Base-by-base conservation (phyloP, 345 rosid genomes). In the Brassica cretica region DNA sequence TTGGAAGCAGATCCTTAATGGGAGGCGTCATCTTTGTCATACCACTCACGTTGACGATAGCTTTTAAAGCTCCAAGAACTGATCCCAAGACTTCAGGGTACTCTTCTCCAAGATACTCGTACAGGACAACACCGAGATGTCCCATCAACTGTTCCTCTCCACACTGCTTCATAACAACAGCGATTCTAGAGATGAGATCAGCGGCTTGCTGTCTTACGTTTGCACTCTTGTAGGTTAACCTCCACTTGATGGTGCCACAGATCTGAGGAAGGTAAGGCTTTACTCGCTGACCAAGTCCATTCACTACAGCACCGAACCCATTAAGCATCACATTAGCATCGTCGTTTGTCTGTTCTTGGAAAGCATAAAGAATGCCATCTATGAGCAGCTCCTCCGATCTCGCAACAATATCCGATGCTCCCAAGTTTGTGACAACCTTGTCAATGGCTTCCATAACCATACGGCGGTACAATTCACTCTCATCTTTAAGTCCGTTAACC, bases 1-100 rank as follows among this genome's bases (percentile, higher is more conserved):
- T 86, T 24, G 99, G 99, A 79, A 96, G 99, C 84, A 96, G 84
- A 82, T 96, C 99, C 85, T 96, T 96, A 29, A 96, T 96, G 11
- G 99, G 98, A 60, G 99, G 99, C 16, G 99, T 93, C 99, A 93
- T 96, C 83, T 96, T 96, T 1, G 99, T 93, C 98, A 96, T 96
- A 81, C 99, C 99, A 67, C 93, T 93, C 73, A 96, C 99, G 46
- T 96, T 96, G 46, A 96, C 99, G 39, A 96, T 96, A 44, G 99
- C 93, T 85, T 96, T 96, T n/a, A 91, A 85, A 12, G 99, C 98
- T 75, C 99, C 99, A 32, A 96, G 86, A 81, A 96, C 93, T 10
- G 99, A 96, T 21, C 99, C 98, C 80, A 96, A 84, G 62, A 96
- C 99, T 85, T 93, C 99, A 64, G 99, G 99, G 46, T 93, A 96